Evolutionary conservation across 176 grass and related monocot species (phyloP).

Genomic region (Typha latifolia): DNA sequence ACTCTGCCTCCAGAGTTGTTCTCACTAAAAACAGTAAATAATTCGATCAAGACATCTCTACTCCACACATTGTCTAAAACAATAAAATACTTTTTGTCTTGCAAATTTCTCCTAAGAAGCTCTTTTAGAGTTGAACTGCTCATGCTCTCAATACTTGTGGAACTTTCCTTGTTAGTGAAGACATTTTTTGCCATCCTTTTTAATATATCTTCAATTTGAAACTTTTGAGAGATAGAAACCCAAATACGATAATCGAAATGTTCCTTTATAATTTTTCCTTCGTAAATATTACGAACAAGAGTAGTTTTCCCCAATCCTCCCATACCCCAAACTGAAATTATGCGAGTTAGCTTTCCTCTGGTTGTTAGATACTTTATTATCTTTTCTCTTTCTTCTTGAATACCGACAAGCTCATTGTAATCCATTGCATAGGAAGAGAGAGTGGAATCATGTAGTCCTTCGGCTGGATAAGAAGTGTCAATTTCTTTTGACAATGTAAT

Average conservation of each 20-base stretch:
- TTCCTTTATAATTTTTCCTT: too few species aligned
- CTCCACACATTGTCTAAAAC: slow-evolving; percentile 42
- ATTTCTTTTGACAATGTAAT: not conserved
- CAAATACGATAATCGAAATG: too few species aligned
- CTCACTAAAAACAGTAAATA: slow-evolving; percentile 24
- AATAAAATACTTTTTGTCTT: slow-evolving; percentile 29
- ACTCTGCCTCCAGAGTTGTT: slow-evolving; percentile 22
- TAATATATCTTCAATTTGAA: not conserved
- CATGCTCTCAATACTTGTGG: too few species aligned
- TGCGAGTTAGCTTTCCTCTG: not conserved
- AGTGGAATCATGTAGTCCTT: not conserved
- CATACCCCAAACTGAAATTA: slow-evolving; percentile 6
- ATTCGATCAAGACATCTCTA: slow-evolving; percentile 22
- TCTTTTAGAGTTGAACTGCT: not conserved
- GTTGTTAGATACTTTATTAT: not conserved
- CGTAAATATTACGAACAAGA: not conserved
- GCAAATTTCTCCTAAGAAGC: slow-evolving; percentile 5
- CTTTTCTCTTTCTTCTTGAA: not conserved
- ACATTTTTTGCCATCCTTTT: not conserved
- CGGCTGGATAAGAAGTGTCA: not conserved
- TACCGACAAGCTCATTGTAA: not conserved
- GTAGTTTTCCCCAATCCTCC: slow-evolving; percentile 17
- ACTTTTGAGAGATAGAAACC: not conserved
- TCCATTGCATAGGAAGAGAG: not conserved
- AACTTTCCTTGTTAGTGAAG: too few species aligned